Percentiles rank a stretch among this genome's conserved stretches.
Conservation (phyloP, 2,329 filamentous ascomycete species). For the Penicillium thymicola region DNA sequence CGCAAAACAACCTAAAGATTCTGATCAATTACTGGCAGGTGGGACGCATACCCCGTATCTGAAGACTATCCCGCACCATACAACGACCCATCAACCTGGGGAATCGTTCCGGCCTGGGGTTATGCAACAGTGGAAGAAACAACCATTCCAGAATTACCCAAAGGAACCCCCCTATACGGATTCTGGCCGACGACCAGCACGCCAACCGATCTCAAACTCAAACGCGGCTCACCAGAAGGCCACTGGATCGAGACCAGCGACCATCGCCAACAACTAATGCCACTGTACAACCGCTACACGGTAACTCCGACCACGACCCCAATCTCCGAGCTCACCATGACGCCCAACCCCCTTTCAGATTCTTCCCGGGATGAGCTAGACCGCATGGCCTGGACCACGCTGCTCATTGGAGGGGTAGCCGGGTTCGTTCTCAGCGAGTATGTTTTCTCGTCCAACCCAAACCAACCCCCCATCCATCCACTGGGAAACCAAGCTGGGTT, state of each 20-base stretch:
- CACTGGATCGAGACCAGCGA: conserved; percentile 41
- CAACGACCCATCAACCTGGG: conserved; percentile 42
- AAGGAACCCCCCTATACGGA: conserved; percentile 42
- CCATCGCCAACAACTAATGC: conserved; percentile 39
- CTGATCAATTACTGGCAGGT: conserved; percentile 26
- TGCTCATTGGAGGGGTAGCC: conserved; percentile 26
- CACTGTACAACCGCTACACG: conserved; percentile 48
- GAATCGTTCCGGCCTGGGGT: conserved; percentile 51
- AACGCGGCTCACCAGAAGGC: conserved; percentile 19
- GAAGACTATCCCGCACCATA: conserved; percentile 23
- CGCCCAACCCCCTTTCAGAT: background rate
- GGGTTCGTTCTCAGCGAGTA: conserved; percentile 34
- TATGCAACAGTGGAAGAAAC: conserved; percentile 45
- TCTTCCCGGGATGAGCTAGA: conserved; percentile 17
- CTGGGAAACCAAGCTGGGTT: conserved; percentile 6
- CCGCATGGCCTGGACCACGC: conserved; percentile 22
- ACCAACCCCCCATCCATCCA: conserved; percentile 14
- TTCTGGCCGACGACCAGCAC: conserved; percentile 45
- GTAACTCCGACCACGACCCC: conserved; percentile 6
- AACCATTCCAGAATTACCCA: conserved; percentile 34
- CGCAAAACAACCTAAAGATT: background rate
- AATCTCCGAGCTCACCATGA: background rate
- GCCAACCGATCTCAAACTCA: conserved; percentile 39
- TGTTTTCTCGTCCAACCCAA: conserved; percentile 31
- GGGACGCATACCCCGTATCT: conserved; percentile 47